These are phyloP conservation scores for Ceratocystis variospora DNA, from an alignment of 2,329 filamentous ascomycete species.

Conservation along the genomic window DNA sequence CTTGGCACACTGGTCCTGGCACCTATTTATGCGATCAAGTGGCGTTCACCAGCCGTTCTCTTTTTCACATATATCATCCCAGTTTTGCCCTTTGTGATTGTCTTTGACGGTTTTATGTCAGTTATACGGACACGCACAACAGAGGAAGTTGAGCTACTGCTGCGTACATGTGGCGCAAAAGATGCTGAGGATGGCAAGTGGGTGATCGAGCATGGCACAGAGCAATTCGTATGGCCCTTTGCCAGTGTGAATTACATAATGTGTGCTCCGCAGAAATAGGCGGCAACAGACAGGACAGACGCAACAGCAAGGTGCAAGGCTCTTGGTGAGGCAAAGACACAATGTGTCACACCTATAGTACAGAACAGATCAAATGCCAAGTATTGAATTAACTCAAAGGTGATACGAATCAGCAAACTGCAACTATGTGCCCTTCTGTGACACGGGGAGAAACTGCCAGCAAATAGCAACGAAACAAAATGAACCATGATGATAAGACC, in stretches of 20 bases:
- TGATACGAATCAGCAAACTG: background rate
- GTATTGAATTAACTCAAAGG: background rate
- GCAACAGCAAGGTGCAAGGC: too few relatives aligned
- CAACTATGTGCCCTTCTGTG: background rate
- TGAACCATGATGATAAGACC: background rate
- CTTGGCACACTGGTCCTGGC: constrained; percentile 38
- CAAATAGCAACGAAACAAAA: background rate
- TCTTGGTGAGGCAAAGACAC: too few relatives aligned
- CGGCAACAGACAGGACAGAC: background rate
- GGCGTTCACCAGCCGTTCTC: constrained; percentile 39
- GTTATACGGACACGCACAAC: constrained; percentile 52
- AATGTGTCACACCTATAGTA: background rate
- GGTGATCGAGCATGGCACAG: constrained; percentile 36
- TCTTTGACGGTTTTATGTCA: constrained; percentile 56
- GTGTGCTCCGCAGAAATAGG: constrained; percentile 28
- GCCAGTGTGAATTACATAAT: constrained; percentile 41
- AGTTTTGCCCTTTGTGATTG: constrained; percentile 51
- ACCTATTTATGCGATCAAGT: constrained; percentile 40
- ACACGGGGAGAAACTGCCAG: background rate
- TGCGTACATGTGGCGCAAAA: constrained; percentile 36
- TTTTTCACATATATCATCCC: constrained; percentile 55
- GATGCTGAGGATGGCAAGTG: constrained; percentile 33
- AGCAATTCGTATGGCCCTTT: constrained; percentile 37
- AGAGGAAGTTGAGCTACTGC: constrained; percentile 47
- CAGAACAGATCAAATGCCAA: background rate